Percentiles rank a stretch among this genome's conserved stretches.
Conservation (phyloP, 495 filamentous ascomycete species). For the Neohortaea acidophila region DNA sequence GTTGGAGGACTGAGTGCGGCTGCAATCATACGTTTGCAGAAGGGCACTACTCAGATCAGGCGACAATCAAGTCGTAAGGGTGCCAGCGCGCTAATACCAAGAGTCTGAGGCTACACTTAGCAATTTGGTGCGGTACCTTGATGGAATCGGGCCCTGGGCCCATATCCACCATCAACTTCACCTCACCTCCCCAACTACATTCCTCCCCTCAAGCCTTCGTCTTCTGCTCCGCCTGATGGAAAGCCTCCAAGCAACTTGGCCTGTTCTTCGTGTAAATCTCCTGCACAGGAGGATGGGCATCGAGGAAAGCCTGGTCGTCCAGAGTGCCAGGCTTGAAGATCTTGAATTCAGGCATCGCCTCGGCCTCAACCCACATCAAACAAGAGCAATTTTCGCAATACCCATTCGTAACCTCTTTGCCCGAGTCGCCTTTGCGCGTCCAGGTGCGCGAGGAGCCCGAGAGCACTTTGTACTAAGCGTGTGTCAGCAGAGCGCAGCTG, state of each 20-base stretch:
- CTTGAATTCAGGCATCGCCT: background rate
- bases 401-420: constrained; percentile 11
- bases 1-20: no score
- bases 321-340: constrained; percentile 14
- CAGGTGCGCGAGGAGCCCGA: constrained; percentile 3
- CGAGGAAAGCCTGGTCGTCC: constrained; percentile 6
- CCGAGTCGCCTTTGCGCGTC: constrained; percentile 9
- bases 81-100: no score
- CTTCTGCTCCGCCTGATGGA: constrained; percentile 7
- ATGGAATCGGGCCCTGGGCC: no score
- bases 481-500: background rate
- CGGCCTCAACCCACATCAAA: constrained; percentile 7
- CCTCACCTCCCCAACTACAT: no score
- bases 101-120: no score
- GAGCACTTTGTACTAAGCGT: constrained; percentile 4
- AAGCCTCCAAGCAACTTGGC: constrained; percentile 4
- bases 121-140: no score
- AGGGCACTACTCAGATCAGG: no score
- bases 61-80: no score
- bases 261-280: constrained; percentile 13
- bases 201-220: background rate
- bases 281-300: constrained; percentile 1
- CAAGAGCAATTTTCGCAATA: constrained; percentile 6
- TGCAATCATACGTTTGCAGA: no score
- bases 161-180: no score